Base-by-base conservation (phyloP, 768 basidiomycete genomes). In the Lactarius vividus region DNA sequence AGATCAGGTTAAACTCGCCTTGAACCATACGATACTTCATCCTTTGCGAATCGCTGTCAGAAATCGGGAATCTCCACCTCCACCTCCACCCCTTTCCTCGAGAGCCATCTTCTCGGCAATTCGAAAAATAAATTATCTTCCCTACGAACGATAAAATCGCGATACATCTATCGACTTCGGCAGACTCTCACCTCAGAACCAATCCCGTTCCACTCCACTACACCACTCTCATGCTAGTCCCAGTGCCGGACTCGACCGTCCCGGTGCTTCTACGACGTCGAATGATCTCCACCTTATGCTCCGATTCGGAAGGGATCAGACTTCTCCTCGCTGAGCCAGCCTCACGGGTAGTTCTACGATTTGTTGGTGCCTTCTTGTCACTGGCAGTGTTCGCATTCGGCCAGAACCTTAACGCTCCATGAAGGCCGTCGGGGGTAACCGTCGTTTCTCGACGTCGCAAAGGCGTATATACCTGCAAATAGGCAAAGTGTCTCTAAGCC, bases 391-490 rank as follows among this genome's bases (percentile, higher is more conserved):
- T 66, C 58, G 23, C 63, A 28, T 66, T 31, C 71, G 71, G 46
- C 68, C 67, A 65, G 74, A 69, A 61, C 65, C 69, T 57, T 61
- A 70, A n/a, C 74, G 63, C 76, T 59, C 73, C 62, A 66, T 80
- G 79, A 63, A 77, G 77, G 60, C 80, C 81, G 56, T 79, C 80
- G 52, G 77, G 75, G 23, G 80, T 83, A 64, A 82, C 72, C 37
- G 82, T 82, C 4, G 83, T 83, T 57, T 83, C 83, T 71, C 75
- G 71, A 65, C 82, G 78, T 74, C 77, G 77, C 64, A 82, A 72
- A 64, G 69, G 71, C 57, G 74, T 70, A 61, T 72, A 70, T 69
- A 74, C 74, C 77, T 80, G 59, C 28, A 61, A 42, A 69, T 39
- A 57, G 53, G 58, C 42, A 66, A 66, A 54, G 57, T 66, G 57